Percentiles rank a stretch among this genome's conserved stretches.
These are phyloP conservation scores for Phytophthora pseudosyringae DNA, from an alignment of 352 stramenopile species.

Conservation along the genomic window DNA sequence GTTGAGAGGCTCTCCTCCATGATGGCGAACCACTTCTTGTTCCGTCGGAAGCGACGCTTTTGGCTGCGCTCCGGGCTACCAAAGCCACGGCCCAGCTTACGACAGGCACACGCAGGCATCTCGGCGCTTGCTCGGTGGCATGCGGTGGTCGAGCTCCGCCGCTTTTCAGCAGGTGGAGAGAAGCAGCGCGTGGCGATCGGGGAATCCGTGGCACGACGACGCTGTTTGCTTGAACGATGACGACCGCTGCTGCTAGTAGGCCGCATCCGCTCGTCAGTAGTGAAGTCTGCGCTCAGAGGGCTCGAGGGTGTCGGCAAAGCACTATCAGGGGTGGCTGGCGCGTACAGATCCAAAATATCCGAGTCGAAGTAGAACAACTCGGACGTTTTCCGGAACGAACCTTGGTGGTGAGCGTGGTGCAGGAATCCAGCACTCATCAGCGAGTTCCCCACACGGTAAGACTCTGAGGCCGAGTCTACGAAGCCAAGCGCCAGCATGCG, in stretches of 20 bases:
- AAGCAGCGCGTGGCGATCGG: slow-evolving; percentile 33
- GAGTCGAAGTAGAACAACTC: slow-evolving; percentile 66
- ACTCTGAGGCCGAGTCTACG: slow-evolving; percentile 56
- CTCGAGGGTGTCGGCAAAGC: slow-evolving; percentile 3
- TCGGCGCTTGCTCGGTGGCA: slow-evolving; percentile 23
- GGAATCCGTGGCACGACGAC: slow-evolving; percentile 33
- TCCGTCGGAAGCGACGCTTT: slow-evolving; percentile 52
- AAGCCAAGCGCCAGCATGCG: slow-evolving; percentile 66
- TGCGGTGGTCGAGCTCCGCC: slow-evolving; percentile 33
- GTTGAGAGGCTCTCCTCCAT: slow-evolving; percentile 48
- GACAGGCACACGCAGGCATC: slow-evolving; percentile 48
- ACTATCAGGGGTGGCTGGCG: slow-evolving; percentile 22
- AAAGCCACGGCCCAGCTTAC: slow-evolving; percentile 51
- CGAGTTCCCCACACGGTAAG: slow-evolving; percentile 59
- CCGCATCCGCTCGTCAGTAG: slow-evolving; percentile 16
- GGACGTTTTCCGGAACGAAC: slow-evolving; percentile 53
- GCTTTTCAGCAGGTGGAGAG: slow-evolving; percentile 34
- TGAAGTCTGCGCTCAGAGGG: slow-evolving; percentile 3
- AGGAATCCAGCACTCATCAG: slow-evolving; percentile 74
- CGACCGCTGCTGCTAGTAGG: background rate
- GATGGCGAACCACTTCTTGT: slow-evolving; percentile 57
- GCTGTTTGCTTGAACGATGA: slow-evolving; percentile 10
- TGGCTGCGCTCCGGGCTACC: slow-evolving; percentile 30
- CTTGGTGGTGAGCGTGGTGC: slow-evolving; percentile 58
- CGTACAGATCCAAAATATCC: slow-evolving; percentile 34